Base-by-base conservation (phyloP, 192 early-diverging fungal genomes). In the Geranomyces michiganensis region DNA sequence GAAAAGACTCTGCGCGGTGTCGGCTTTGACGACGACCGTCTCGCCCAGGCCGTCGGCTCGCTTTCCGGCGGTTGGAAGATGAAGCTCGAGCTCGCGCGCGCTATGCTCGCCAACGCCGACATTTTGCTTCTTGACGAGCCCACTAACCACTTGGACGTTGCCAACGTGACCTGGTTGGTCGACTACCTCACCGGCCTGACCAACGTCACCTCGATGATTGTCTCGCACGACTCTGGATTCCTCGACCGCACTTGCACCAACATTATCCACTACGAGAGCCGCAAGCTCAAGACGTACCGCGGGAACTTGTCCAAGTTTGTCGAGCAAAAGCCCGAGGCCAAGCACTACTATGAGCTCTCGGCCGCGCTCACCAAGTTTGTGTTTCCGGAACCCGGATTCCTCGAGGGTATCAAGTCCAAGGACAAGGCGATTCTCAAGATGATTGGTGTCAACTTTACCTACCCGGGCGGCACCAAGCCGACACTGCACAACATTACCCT, bases 61-160 rank as follows among this genome's bases (percentile, higher is more conserved):
- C 88, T 94, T n/a, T 90, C 89, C 71, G 92, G 92, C 81, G 92
- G 92, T 75, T 94, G 92, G 92, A 91, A 92, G 81, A 94, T 94
- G 92, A 93, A 92, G 89, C 81, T 93, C 56, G 90, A 87, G 81
- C 86, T 94, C 76, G 91, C 91, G 14, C 89, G 91, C 83, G 92
- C 92, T 62, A 90, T 94, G 87, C 81, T 94, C 76, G 81, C 84
- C 81, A 90, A 92, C 74, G 89, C 92, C 77, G 92, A 94, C 78
- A 90, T 94, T 56, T 77, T 93, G 73, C 80, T 94, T 65, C 79
- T 93, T 68, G 92, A 94, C 74, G 92, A 94, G 81, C 92, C 92
- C 61, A 92, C 90, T 72, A 92, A 93, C 84, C 89, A 91, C 82
- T 89, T 94, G 81, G 89, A 91, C 81, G 87, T 92, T 78, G 74